Conservation (phyloP, 345 rosid genomes). For the Hypericum androsaemum region DNA sequence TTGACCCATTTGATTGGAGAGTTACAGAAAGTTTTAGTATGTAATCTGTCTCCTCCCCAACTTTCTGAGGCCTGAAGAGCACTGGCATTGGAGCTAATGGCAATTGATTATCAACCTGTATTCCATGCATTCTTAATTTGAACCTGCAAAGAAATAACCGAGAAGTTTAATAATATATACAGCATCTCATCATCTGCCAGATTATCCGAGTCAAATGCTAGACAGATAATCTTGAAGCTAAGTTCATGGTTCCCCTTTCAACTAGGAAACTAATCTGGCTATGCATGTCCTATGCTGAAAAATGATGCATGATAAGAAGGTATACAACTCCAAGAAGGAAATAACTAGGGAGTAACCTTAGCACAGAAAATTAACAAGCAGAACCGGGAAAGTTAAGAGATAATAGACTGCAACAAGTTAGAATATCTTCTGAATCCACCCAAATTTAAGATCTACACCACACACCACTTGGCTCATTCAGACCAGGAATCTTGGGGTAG, state of each 20-base stretch:
- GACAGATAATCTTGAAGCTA: too few species aligned
- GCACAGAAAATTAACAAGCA: too few species aligned
- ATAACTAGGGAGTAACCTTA: too few species aligned
- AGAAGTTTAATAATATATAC: too few species aligned
- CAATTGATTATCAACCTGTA: constrained; percentile 95
- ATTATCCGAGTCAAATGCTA: too few species aligned
- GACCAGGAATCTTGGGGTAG: too few species aligned
- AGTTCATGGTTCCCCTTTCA: neutral
- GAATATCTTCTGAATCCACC: too few species aligned
- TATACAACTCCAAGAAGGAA: neutral
- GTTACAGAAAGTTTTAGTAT: constrained; percentile 75
- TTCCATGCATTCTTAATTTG: constrained; percentile 67
- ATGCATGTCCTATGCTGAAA: neutral
- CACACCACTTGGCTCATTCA: too few species aligned
- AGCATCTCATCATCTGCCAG: too few species aligned
- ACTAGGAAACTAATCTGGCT: neutral
- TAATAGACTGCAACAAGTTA: too few species aligned
- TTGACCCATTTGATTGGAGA: constrained; percentile 68
- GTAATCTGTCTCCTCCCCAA: constrained; percentile 52
- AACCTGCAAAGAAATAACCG: constrained; percentile 38
- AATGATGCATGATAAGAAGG: neutral
- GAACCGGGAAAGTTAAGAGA: too few species aligned
- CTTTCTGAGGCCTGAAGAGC: constrained; percentile 88
- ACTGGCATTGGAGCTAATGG: constrained; percentile 93
- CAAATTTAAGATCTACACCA: too few species aligned